Evolutionary conservation across 2,329 filamentous ascomycete species (phyloP).

Genomic region (Penicillium polonicum): DNA sequence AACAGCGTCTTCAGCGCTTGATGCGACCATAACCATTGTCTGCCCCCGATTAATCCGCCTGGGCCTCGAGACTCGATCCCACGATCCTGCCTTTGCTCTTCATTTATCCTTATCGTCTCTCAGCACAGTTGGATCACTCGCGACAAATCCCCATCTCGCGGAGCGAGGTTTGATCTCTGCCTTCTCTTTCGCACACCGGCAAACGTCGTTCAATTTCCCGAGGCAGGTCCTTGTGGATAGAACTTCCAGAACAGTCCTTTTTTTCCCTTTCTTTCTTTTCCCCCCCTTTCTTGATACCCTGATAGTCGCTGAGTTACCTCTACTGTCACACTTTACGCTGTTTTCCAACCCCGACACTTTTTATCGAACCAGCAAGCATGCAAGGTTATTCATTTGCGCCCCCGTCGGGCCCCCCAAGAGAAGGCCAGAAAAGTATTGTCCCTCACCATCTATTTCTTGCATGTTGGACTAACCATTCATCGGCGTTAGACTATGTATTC

Average conservation of each 20-base stretch:
- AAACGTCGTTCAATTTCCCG: conserved; percentile 1
- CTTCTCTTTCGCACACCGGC: background rate
- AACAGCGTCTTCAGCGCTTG: background rate
- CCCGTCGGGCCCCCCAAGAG: conserved; percentile 61
- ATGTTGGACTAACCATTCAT: conserved; percentile 9
- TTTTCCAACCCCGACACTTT: conserved; percentile 24
- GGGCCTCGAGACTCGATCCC: background rate
- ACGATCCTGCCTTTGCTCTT: background rate
- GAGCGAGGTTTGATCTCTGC: background rate
- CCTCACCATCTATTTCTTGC: background rate
- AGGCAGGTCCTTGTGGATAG: conserved; percentile 22
- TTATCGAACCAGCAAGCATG: conserved; percentile 45
- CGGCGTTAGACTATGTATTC: conserved; percentile 83
- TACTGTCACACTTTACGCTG: background rate
- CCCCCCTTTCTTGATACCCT: background rate
- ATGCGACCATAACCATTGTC: background rate
- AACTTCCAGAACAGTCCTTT: background rate
- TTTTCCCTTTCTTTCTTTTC: background rate
- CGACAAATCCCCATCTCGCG: background rate
- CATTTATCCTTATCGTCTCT: background rate
- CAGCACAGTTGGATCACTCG: background rate
- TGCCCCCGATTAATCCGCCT: background rate
- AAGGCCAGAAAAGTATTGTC: conserved; percentile 80
- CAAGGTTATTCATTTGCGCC: conserved; percentile 75
- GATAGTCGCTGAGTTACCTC: background rate